phyloP scores from a whole-genome alignment of 2,329 filamentous ascomycete genomes.

The Colletotrichum somersetense region DNA sequence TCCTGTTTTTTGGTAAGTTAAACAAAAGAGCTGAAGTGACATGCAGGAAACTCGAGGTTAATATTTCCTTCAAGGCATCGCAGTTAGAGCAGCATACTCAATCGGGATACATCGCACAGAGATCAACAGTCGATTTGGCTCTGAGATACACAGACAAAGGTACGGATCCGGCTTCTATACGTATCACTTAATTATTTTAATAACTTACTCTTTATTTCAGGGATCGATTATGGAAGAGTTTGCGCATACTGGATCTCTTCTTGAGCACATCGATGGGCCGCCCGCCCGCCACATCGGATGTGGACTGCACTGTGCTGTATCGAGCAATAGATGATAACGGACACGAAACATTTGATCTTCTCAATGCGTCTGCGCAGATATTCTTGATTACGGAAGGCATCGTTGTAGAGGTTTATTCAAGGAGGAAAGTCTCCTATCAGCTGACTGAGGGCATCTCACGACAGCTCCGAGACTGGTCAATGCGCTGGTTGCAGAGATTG shows the following conservation, averaged over 20 bases:
- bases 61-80: slow-evolving; percentile 53
- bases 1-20: slow-evolving; percentile 61
- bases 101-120: slow-evolving; percentile 67
- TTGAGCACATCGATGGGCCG: slow-evolving; percentile 67
- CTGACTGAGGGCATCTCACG: slow-evolving; percentile 66
- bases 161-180: not conserved
- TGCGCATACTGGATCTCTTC: slow-evolving; percentile 65
- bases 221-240: slow-evolving; percentile 67
- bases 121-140: slow-evolving; percentile 65
- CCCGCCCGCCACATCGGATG: slow-evolving; percentile 65
- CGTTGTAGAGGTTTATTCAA: slow-evolving; percentile 65
- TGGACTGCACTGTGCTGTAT: slow-evolving; percentile 67
- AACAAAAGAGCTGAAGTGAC: not conserved
- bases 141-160: slow-evolving; percentile 57
- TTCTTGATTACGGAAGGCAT: slow-evolving; percentile 64
- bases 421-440: slow-evolving; percentile 65
- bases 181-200: too few relatives aligned
- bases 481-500: slow-evolving; percentile 60
- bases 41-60: slow-evolving; percentile 12
- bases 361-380: slow-evolving; percentile 66
- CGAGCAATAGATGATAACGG: slow-evolving; percentile 50
- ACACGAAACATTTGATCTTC: slow-evolving; percentile 58
- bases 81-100: slow-evolving; percentile 64
- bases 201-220: slow-evolving; percentile 35
- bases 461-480: slow-evolving; percentile 65